Percentiles rank a stretch among this genome's conserved stretches.
Evolutionary conservation across 805 yeast species (phyloP).

Genomic region (Nakazawaea wyomingensis): DNA sequence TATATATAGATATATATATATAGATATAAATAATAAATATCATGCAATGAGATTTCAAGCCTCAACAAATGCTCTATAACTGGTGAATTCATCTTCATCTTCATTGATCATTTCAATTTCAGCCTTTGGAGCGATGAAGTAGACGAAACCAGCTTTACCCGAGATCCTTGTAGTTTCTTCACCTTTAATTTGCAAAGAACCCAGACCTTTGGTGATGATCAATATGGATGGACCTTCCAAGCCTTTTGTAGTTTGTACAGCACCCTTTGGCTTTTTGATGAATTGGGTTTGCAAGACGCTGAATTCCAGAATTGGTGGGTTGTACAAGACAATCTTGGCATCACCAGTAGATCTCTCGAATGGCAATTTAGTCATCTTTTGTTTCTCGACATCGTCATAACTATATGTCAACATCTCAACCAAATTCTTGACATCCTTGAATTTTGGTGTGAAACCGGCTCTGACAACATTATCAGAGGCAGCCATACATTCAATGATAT

Average conservation of each 20-base stretch:
- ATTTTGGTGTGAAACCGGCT: slow-evolving; percentile 99
- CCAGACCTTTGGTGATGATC: slow-evolving; percentile 78
- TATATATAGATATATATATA: background rate
- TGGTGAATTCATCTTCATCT: slow-evolving; percentile 50
- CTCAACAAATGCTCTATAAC: slow-evolving; percentile 90
- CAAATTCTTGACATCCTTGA: slow-evolving; percentile 88
- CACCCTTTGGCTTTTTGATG: slow-evolving; percentile 24
- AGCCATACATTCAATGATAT: slow-evolving; percentile 99
- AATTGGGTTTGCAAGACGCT: slow-evolving; percentile 83
- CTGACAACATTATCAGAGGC: slow-evolving; percentile 97
- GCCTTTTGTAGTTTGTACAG: slow-evolving; percentile 47
- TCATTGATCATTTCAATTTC: slow-evolving; percentile 55
- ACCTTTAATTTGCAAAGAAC: slow-evolving; percentile 44
- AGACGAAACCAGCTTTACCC: slow-evolving; percentile 72
- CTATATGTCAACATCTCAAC: slow-evolving; percentile 89
- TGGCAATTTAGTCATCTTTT: slow-evolving; percentile 70
- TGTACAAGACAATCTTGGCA: slow-evolving; percentile 64
- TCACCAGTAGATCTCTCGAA: slow-evolving; percentile 61
- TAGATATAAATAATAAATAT: slow-evolving; percentile 5
- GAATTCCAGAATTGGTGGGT: slow-evolving; percentile 97
- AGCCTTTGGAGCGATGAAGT: slow-evolving; percentile 75
- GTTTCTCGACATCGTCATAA: slow-evolving; percentile 86
- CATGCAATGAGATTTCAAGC: too few species aligned
- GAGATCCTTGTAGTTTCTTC: slow-evolving; percentile 35
- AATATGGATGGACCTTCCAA: slow-evolving; percentile 85